phyloP scores from a whole-genome alignment of 2,329 filamentous ascomycete genomes.

The Trichoderma semiorbis region DNA sequence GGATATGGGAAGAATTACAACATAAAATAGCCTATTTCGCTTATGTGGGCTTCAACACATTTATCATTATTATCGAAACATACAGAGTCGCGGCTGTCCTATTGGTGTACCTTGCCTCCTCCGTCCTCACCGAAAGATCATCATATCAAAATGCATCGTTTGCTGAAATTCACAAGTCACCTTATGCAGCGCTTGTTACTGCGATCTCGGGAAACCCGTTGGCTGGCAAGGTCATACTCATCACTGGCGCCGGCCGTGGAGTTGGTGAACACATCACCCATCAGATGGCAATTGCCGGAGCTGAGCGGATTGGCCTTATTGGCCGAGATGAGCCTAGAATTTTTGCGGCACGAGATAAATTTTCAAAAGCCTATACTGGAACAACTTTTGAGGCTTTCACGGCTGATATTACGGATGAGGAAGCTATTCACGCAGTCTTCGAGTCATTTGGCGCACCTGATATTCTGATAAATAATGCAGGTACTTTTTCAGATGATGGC shows the following conservation, averaged over 20 bases:
- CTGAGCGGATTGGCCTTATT: neutral
- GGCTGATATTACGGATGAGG: neutral
- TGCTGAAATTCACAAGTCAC: no score
- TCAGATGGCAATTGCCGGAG: neutral
- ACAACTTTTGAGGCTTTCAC: neutral
- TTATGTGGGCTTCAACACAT: no score
- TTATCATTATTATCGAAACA: no score
- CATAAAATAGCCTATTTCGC: no score
- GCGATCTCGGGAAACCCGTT: neutral
- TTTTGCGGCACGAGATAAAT: neutral
- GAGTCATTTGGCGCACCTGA: neutral
- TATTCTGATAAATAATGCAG: neutral
- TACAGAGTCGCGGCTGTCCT: no score
- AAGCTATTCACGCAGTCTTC: neutral
- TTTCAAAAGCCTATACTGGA: neutral
- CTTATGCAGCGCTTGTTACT: no score
- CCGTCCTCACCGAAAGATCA: no score
- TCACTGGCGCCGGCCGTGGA: neutral
- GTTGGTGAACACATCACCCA: neutral
- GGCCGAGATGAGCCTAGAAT: neutral
- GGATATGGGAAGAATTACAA: no score
- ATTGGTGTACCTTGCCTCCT: no score
- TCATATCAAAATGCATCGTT: no score
- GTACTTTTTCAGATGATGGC: neutral
- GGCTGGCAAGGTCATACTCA: neutral